These are phyloP conservation scores for Verticillium albo-atrum DNA, from an alignment of 2,329 filamentous ascomycete species.

Conservation along the genomic window DNA sequence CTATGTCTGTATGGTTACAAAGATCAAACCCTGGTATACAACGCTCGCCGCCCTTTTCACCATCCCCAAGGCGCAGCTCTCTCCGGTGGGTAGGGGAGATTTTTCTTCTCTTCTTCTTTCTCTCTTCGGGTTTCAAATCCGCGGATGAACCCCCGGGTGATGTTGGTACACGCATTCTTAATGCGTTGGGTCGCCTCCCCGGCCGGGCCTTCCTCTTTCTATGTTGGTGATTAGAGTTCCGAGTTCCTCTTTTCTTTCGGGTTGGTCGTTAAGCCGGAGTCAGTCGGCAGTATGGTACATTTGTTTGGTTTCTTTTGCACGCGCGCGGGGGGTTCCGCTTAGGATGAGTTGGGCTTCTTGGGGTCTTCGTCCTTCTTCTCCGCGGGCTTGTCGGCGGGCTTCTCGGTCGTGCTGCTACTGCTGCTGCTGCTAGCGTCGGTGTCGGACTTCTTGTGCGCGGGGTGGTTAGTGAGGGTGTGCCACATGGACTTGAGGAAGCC, in stretches of 20 bases:
- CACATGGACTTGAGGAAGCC: constrained; percentile 91
- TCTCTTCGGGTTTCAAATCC: constrained; percentile 7
- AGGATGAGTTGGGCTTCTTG: constrained; percentile 16
- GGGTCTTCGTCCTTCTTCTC: constrained; percentile 3
- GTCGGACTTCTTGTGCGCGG: constrained; percentile 42
- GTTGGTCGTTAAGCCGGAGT: constrained; percentile 1
- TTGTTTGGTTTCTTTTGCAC: not conserved
- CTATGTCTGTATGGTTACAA: not conserved
- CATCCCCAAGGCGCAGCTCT: not conserved
- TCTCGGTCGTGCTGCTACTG: constrained; percentile 1
- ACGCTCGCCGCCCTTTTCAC: constrained; percentile 7
- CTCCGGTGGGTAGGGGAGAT: not conserved
- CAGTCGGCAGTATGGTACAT: constrained; percentile 10
- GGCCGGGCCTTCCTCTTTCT: not conserved
- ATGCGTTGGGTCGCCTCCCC: constrained; percentile 7
- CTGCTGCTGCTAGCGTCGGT: constrained; percentile 16
- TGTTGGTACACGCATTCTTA: constrained; percentile 11
- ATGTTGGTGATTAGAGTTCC: not conserved
- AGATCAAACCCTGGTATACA: constrained; percentile 6
- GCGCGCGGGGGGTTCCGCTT: not conserved
- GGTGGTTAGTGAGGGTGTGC: constrained; percentile 84
- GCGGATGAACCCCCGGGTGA: not conserved
- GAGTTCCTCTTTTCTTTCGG: not conserved
- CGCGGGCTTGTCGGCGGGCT: not conserved
- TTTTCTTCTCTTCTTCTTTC: constrained; percentile 16